These are phyloP conservation scores for Moelleriella libera DNA, from an alignment of 2,329 filamentous ascomycete genomes.

Conservation along the genomic window DNA sequence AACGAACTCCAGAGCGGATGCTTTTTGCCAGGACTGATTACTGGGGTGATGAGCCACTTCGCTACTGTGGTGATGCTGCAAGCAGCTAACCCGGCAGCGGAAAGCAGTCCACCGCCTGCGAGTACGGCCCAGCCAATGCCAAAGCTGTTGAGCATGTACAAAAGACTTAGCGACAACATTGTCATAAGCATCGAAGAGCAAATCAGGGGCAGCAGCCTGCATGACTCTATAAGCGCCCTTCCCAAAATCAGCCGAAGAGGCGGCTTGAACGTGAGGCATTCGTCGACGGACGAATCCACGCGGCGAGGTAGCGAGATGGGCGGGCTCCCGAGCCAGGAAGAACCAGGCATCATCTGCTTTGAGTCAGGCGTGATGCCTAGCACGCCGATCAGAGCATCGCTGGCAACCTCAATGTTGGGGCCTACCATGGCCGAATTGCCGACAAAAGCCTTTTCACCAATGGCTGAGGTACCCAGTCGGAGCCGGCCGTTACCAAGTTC, in stretches of 20 bases:
- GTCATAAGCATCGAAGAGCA: conserved; percentile 3
- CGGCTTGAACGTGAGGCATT: conserved; percentile 8
- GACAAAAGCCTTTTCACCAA: conserved; percentile 7
- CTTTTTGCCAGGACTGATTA: conserved; percentile 6
- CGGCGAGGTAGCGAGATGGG: conserved; percentile 8
- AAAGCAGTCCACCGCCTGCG: conserved; percentile 3
- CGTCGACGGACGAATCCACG: conserved; percentile 5
- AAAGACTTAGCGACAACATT: conserved; percentile 1
- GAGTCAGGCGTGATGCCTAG: conserved; percentile 6
- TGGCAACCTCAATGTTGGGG: conserved; percentile 5
- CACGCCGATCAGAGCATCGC: conserved; percentile 7
- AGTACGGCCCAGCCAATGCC: conserved; percentile 7
- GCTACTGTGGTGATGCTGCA: conserved; percentile 5
- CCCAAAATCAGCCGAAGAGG: conserved; percentile 4
- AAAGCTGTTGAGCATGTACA: conserved; percentile 5
- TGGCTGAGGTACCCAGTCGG: conserved; percentile 4
- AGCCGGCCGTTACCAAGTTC: conserved; percentile 5
- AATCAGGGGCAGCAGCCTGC: conserved; percentile 7
- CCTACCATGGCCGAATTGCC: conserved; percentile 10
- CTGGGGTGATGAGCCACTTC: conserved; percentile 9
- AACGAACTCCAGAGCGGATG: conserved; percentile 10
- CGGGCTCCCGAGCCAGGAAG: conserved; percentile 10
- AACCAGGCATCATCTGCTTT: conserved; percentile 7
- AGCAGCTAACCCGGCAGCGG: conserved; percentile 1
- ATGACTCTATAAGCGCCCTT: conserved; percentile 7